phyloP scores from a whole-genome alignment of 768 basidiomycete genomes.

The Tylopilus rubrobrunneus region DNA sequence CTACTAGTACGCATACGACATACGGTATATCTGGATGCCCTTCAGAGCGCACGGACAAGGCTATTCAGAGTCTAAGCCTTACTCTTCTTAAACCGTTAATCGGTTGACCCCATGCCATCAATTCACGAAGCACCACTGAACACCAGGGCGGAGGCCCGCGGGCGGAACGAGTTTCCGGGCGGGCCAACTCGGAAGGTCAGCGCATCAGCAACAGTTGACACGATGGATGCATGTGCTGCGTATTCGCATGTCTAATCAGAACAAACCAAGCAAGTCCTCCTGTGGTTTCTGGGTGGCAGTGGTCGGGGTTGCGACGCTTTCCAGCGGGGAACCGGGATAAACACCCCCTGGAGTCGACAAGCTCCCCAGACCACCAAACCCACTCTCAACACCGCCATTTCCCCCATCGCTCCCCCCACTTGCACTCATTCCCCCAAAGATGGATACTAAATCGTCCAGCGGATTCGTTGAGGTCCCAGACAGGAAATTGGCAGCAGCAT shows the following conservation, averaged over 20 bases:
- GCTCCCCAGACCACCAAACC: constrained; percentile 19
- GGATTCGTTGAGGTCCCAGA: constrained; percentile 84
- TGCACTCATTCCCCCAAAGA: constrained; percentile 63
- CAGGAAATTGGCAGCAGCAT: constrained; percentile 71
- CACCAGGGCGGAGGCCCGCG: no score
- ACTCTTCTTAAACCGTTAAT: no score
- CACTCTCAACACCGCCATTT: constrained; percentile 5
- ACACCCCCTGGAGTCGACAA: constrained; percentile 6
- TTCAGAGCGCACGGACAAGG: no score
- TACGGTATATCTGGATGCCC: no score
- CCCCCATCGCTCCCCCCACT: constrained; percentile 16
- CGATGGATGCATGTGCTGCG: neutral
- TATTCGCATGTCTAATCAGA: constrained; percentile 31
- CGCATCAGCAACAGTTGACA: neutral
- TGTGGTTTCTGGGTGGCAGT: constrained; percentile 33
- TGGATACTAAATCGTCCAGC: constrained; percentile 88
- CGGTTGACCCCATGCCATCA: no score
- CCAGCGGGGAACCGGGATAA: constrained; percentile 18
- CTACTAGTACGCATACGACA: no score
- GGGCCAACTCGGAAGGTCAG: no score
- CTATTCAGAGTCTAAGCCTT: no score
- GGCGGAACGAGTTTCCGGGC: no score
- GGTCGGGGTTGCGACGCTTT: constrained; percentile 15
- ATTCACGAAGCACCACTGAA: no score
- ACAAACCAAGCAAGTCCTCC: constrained; percentile 56